Conservation (phyloP, 2,329 filamentous ascomycete genomes). For the Chaetomiaceae sp. region DNA sequence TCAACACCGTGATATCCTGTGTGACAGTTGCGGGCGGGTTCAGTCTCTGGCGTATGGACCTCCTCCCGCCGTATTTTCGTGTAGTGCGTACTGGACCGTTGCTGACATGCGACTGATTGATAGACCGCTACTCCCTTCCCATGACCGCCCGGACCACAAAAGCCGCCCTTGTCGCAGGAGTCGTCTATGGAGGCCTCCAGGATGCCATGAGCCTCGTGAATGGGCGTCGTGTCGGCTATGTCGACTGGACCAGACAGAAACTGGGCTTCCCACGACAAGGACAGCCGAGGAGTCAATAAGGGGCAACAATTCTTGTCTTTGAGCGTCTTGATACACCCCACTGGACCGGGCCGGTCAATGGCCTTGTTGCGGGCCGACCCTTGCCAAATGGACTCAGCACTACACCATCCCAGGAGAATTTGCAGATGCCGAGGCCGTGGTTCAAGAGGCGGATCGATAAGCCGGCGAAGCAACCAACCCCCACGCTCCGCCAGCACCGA, state of each 20-base stretch:
- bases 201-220: conserved; percentile 66
- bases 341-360: not conserved
- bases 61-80: not conserved
- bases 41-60: conserved; percentile 68
- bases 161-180: conserved; percentile 71
- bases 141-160: conserved; percentile 74
- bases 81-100: not conserved
- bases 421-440: not conserved
- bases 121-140: conserved; percentile 75
- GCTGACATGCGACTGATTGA: conserved; percentile 3
- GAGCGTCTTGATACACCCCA: not conserved
- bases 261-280: conserved; percentile 11
- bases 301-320: not conserved
- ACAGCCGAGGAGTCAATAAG: conserved; percentile 1
- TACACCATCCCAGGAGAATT: not conserved
- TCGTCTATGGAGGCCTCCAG: conserved; percentile 76
- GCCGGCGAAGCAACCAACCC: not conserved
- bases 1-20: conserved; percentile 78
- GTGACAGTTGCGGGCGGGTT: conserved; percentile 81
- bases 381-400: not conserved
- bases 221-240: conserved; percentile 69
- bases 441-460: not conserved
- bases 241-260: conserved; percentile 55
- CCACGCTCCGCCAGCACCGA: not conserved
- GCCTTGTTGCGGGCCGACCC: not conserved